Conservation (phyloP, 306 rosid species). For the Inga oerstediana region DNA sequence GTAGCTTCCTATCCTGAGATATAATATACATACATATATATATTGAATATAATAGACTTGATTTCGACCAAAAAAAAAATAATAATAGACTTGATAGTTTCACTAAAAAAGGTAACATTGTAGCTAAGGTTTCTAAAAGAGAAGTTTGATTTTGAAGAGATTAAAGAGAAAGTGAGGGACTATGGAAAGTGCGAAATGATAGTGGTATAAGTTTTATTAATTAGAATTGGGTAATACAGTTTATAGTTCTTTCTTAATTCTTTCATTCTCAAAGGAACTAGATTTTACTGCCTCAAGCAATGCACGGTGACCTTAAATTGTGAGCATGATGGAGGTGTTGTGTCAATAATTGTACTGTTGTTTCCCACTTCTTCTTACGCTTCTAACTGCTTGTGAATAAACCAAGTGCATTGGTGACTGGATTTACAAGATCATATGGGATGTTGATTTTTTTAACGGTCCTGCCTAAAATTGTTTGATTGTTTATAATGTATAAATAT, state of each 20-base stretch:
- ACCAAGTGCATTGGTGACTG: not conserved
- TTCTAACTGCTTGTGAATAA: not conserved
- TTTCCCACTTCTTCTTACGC: not conserved
- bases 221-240: too few species aligned
- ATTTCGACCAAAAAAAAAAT: too few species aligned
- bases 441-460: not conserved
- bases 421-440: not conserved
- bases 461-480: not conserved
- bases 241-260: too few species aligned
- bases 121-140: not conserved
- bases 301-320: not conserved
- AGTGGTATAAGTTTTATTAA: too few species aligned
- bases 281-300: too few species aligned
- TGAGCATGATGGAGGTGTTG: not conserved
- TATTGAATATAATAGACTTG: not conserved
- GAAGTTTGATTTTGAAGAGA: too few species aligned
- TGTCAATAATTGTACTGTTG: not conserved
- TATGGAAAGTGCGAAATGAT: too few species aligned
- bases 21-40: not conserved
- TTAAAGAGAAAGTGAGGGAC: too few species aligned
- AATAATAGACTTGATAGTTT: not conserved
- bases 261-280: too few species aligned
- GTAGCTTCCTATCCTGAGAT: constrained; percentile 12
- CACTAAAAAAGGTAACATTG: not conserved
- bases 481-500: constrained; percentile 7